phyloP scores from a whole-genome alignment of 495 filamentous ascomycete species.

The Neurospora cerealis region DNA sequence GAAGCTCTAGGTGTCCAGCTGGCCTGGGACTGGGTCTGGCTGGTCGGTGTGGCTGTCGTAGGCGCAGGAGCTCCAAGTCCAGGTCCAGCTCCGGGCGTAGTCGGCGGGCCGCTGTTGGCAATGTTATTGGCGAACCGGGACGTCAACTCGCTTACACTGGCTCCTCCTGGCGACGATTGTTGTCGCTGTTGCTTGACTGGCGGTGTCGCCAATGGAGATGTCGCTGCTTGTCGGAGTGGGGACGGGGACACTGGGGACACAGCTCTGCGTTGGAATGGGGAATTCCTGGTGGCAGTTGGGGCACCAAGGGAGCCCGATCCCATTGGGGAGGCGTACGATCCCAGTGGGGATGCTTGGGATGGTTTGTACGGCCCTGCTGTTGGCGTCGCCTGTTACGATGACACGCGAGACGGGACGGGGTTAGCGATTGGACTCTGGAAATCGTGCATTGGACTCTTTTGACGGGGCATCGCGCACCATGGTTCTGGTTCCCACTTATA shows the following conservation, averaged over 20 bases:
- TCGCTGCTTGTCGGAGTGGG: slow-evolving; percentile 38
- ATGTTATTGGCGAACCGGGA: background rate
- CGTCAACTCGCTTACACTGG: slow-evolving; percentile 14
- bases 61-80: background rate
- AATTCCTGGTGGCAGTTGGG: slow-evolving; percentile 41
- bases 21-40: slow-evolving; percentile 20
- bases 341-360: slow-evolving; percentile 40
- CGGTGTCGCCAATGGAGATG: slow-evolving; percentile 21
- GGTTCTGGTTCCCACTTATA: background rate
- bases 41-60: slow-evolving; percentile 15
- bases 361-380: slow-evolving; percentile 49
- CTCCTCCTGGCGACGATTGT: slow-evolving; percentile 12
- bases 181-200: slow-evolving; percentile 27
- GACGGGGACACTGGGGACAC: slow-evolving; percentile 37
- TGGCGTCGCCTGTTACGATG: slow-evolving; percentile 32
- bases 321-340: slow-evolving; percentile 42
- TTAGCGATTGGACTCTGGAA: background rate
- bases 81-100: background rate
- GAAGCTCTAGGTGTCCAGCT: background rate
- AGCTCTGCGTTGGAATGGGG: slow-evolving; percentile 54
- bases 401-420: background rate
- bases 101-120: background rate
- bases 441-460: background rate
- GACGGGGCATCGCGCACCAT: background rate
- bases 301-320: slow-evolving; percentile 60